Evolutionary conservation across 768 basidiomycete genomes (phyloP), one percentile per base, ranked within the genome.

Genomic region (Hebeloma cylindrosporum): DNA sequence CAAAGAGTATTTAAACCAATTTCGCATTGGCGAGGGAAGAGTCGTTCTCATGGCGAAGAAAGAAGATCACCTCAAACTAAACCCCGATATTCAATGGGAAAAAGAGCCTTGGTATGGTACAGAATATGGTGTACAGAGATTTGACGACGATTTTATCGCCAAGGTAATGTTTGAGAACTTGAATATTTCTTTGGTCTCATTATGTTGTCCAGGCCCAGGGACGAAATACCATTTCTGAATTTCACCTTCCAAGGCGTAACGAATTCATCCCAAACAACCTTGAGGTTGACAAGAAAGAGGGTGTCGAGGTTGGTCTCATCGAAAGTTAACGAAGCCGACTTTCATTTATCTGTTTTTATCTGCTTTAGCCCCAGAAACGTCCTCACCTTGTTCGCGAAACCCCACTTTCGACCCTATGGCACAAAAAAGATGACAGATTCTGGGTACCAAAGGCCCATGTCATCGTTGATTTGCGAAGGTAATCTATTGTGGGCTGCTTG

Each of bases 391-490:
- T 98, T 43, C 71, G 79, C 23, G 78, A 93, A 63, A 88, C 82
- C 0, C 68, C 78, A 0, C 56, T 85, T 20, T 86, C 85, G 3
- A 76, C 83, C 9, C 68, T 98, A 3, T 99, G 95, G 94, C 81
- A 93, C 68, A 99, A 99, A 73, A 93, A 93, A 61, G 96, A 99
- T 61, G 95, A 99, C 63, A 79, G 74, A 48, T 99, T 96, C 71
- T 95, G 92, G 88, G 81, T 95, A 7, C 96, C 96, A 0, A 91
- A 89, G 59, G 92, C 93, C 2, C 77, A 80, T 50, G 76, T 86
- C 16, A 68, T 85, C 44, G 74, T 97, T 42, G 80, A 88, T 53
- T 69, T 94, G 33, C 77, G 85, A 55, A 89, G 80, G 89, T n/a
- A n/a, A n/a, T 87, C 60, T 16, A 67, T 57, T 28, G 23, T 10